Base-by-base conservation (phyloP, 75 land plant species). In the Cunninghamia lanceolata region DNA sequence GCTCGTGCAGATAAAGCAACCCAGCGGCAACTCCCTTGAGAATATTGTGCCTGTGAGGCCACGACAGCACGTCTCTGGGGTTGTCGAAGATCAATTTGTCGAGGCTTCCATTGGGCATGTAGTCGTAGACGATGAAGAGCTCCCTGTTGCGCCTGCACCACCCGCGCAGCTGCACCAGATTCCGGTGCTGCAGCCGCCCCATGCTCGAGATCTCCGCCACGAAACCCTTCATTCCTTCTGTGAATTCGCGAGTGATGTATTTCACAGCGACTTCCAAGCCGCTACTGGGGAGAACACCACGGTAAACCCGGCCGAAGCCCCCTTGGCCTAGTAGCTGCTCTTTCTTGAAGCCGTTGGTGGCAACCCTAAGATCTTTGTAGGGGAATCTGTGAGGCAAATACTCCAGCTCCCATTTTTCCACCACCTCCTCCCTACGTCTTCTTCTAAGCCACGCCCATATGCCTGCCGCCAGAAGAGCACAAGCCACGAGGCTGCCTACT, bases 21-120 rank as follows among this genome's bases (percentile, higher is more conserved):
- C 88, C 92, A 0, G 90, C 84, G 1, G 92, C 93, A 15, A 92
- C 91, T 9, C 93, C 95, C 63, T 83, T 85, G 39, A 94, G 70
- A 43, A 94, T 79, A 9, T 88, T 38, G 71, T 91, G 88, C 25
- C 95, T 75, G 32, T 87, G 88, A 59, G 68, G 15, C 95, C 93
- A 93, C 21, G 10, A 73, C 83, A 88, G 52, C n/a, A 38, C 46
- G 5, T 56, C 45, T 32, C 39, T 13, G 28, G 87, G 45, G 68
- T 54, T 86, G 14, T 86, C 73, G 50, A 75, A 74, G 38, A 90
- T 30, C 70, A 87, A 4, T 52, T 47, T 40, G 56, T 86, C 53
- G 28, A 91, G 85, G 93, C 91, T 75, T 17, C 89, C 89, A 36
- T 86, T 63, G 39, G 85, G 76, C 89, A 88, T 88, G 82, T 25